Percentiles rank a stretch among this genome's conserved stretches.
Conservation (phyloP, 345 rosid species). For the Aurinia saxatilis region DNA sequence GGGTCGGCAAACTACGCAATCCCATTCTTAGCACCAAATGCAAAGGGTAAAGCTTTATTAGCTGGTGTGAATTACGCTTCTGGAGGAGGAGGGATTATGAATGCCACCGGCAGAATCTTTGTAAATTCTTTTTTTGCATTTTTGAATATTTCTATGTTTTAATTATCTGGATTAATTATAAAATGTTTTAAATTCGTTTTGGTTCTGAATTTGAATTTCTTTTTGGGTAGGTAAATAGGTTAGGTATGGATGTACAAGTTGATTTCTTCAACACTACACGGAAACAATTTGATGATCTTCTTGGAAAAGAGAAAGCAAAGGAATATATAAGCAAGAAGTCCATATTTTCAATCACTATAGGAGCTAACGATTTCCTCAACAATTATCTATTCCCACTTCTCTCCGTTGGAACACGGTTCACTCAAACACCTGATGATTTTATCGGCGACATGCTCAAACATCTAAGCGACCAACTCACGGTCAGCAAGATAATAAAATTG, state of each 20-base stretch:
- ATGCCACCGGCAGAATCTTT: conserved; percentile 58
- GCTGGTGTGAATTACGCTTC: conserved; percentile 83
- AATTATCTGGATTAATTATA: neutral
- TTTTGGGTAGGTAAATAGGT: conserved; percentile 63
- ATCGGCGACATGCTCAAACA: conserved; percentile 43
- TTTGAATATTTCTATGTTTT: conserved; percentile 46
- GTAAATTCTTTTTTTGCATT: conserved; percentile 17
- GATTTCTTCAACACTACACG: conserved; percentile 81
- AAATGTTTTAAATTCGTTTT: neutral
- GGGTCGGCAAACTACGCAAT: conserved; percentile 39
- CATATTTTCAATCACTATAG: conserved; percentile 56
- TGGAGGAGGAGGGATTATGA: conserved; percentile 73
- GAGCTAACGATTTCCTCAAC: conserved; percentile 75
- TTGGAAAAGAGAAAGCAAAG: conserved; percentile 70
- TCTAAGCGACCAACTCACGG: conserved; percentile 55
- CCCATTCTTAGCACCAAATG: conserved; percentile 73
- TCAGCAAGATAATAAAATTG: conserved; percentile 6
- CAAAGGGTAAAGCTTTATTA: conserved; percentile 39
- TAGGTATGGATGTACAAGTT: conserved; percentile 85
- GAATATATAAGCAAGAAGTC: conserved; percentile 55
- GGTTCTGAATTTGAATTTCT: neutral
- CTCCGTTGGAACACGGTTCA: conserved; percentile 34
- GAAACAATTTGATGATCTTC: conserved; percentile 52
- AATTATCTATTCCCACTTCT: conserved; percentile 57
- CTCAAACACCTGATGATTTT: conserved; percentile 47